Evolutionary conservation across 2,329 filamentous ascomycete species (phyloP).

Genomic region (Fusarium compactum): DNA sequence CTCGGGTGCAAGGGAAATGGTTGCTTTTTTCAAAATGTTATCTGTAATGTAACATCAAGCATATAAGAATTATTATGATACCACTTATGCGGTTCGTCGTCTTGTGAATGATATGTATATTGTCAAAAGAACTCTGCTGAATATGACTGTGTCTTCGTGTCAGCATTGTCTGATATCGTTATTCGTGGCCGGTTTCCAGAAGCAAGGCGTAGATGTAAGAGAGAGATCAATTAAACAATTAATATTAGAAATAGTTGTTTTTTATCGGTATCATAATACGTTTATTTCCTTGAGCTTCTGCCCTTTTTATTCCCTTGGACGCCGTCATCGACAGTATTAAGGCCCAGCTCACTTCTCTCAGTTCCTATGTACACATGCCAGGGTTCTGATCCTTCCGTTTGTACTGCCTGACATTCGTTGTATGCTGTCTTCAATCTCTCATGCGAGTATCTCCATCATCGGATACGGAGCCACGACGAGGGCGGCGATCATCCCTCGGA

Average conservation of each 20-base stretch:
- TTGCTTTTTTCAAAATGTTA: slow-evolving; percentile 9
- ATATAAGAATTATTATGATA: slow-evolving; percentile 4
- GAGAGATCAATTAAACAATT: neutral
- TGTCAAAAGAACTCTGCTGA: neutral
- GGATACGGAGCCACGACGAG: slow-evolving; percentile 22
- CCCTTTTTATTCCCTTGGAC: slow-evolving; percentile 12
- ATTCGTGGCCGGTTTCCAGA: neutral
- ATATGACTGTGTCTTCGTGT: no score
- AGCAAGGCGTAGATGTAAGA: neutral
- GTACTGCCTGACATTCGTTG: neutral
- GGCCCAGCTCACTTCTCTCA: neutral
- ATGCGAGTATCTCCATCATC: slow-evolving; percentile 27
- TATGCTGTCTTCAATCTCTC: slow-evolving; percentile 14
- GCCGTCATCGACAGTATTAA: slow-evolving; percentile 1
- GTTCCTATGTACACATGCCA: neutral
- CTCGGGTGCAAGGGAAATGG: slow-evolving; percentile 22
- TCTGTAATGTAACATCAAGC: slow-evolving; percentile 9
- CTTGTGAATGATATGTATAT: neutral
- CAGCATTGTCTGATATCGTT: neutral
- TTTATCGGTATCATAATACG: slow-evolving; percentile 19
- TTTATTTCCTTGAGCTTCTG: slow-evolving; percentile 5
- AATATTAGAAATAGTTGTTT: slow-evolving; percentile 20
- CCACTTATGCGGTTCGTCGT: neutral
- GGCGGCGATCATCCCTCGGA: slow-evolving; percentile 24
- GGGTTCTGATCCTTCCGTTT: neutral